A percentile compares a stretch with the other conserved stretches of the same genome.
Conservation (phyloP, 2,329 filamentous ascomycete species). For the Alternaria incomplexa region DNA sequence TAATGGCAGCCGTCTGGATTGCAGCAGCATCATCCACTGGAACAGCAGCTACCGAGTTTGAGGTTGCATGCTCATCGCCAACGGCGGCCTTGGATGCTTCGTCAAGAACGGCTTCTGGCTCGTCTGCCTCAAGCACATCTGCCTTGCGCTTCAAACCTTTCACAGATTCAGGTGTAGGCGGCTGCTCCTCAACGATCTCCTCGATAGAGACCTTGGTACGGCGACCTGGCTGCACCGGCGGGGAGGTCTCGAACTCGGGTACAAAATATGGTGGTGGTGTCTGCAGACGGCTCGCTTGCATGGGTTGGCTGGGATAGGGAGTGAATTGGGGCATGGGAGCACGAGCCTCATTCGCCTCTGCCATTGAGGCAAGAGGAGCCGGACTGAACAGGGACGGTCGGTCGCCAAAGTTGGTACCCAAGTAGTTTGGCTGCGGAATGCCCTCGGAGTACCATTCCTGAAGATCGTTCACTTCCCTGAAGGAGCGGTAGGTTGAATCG, state of each 20-base stretch:
- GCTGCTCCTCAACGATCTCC: slow-evolving; percentile 43
- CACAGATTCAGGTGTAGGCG: slow-evolving; percentile 37
- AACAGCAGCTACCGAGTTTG: background rate
- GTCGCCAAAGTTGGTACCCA: slow-evolving; percentile 16
- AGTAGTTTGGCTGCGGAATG: slow-evolving; percentile 1
- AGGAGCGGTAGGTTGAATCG: slow-evolving; percentile 7
- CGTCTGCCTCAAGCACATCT: slow-evolving; percentile 28
- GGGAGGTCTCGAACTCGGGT: slow-evolving; percentile 8
- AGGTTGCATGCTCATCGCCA: background rate
- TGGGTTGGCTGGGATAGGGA: background rate
- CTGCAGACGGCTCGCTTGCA: slow-evolving; percentile 19
- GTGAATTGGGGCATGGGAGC: background rate
- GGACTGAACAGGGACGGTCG: slow-evolving; percentile 12
- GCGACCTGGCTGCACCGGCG: slow-evolving; percentile 22
- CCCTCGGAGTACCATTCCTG: slow-evolving; percentile 9
- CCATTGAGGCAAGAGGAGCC: slow-evolving; percentile 10
- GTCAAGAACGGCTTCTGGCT: background rate
- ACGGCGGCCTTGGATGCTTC: background rate
- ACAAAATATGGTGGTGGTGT: slow-evolving; percentile 24
- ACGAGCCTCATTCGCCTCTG: slow-evolving; percentile 3
- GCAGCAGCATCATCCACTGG: background rate
- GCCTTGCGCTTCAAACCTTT: slow-evolving; percentile 42
- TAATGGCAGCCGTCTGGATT: slow-evolving; percentile 11
- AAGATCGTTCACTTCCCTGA: slow-evolving; percentile 10
- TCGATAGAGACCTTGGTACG: slow-evolving; percentile 40